Evolutionary conservation across 2,329 filamentous ascomycete genomes (phyloP).

Genomic region (Hymenoscyphus infarciens): DNA sequence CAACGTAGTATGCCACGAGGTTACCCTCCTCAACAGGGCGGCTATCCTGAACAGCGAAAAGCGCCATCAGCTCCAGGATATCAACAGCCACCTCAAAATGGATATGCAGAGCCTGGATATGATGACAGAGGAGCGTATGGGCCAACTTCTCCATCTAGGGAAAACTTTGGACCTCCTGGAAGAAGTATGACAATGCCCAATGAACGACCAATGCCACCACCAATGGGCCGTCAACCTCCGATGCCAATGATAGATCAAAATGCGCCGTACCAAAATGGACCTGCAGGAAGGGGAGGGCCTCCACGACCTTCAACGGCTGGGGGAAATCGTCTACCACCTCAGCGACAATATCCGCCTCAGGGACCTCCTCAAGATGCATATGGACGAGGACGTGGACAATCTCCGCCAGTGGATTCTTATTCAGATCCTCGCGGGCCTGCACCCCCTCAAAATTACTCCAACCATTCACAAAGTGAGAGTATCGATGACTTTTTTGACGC

Average conservation of each 20-base stretch:
- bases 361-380: conserved; percentile 23
- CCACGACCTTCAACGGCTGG: conserved; percentile 54
- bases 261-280: conserved; percentile 44
- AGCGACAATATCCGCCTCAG: conserved; percentile 49
- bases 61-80: conserved; percentile 20
- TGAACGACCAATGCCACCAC: conserved; percentile 43
- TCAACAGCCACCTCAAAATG: conserved; percentile 25
- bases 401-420: conserved; percentile 19
- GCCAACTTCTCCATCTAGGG: conserved; percentile 30
- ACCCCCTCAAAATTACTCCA: conserved; percentile 34
- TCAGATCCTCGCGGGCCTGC: conserved; percentile 8
- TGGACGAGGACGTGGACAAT: conserved; percentile 32
- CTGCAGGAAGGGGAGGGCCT: conserved; percentile 44
- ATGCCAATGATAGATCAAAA: conserved; percentile 31
- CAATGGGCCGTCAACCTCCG: conserved; percentile 34
- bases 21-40: conserved; percentile 24
- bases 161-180: conserved; percentile 49
- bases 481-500: conserved; percentile 53
- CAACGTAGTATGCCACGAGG: conserved; percentile 27
- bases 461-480: conserved; percentile 36
- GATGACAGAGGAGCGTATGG: conserved; percentile 28
- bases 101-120: conserved; percentile 29
- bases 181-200: conserved; percentile 61
- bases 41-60: conserved; percentile 29
- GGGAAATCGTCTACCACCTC: conserved; percentile 50